Percentiles rank a stretch among this genome's conserved stretches.
phyloP scores from a whole-genome alignment of 2,329 filamentous ascomycete species.

The Aspergillus nomiae region DNA sequence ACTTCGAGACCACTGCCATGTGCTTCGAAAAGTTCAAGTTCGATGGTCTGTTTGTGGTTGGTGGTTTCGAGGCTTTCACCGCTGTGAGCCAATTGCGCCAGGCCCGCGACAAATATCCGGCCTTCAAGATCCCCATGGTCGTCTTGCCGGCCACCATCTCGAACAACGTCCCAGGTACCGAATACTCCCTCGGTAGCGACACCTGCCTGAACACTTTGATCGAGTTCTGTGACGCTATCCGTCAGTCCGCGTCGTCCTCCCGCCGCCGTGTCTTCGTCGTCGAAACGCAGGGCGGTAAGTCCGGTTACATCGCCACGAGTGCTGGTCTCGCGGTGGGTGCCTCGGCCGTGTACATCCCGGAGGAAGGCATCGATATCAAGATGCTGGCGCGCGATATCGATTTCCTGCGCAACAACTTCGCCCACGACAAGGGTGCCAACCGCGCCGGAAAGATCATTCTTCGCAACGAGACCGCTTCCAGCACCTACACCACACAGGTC shows the following conservation, averaged over 20 bases:
- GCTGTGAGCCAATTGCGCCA: slow-evolving; percentile 82
- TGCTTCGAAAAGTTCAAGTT: slow-evolving; percentile 85
- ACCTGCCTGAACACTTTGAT: slow-evolving; percentile 95
- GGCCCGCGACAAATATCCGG: slow-evolving; percentile 74
- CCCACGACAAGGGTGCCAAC: slow-evolving; percentile 80
- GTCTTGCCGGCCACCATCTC: slow-evolving; percentile 94
- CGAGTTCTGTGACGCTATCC: slow-evolving; percentile 93
- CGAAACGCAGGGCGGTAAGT: slow-evolving; percentile 82
- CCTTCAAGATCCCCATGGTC: slow-evolving; percentile 88
- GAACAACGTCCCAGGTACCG: slow-evolving; percentile 96
- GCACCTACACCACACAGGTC: slow-evolving; percentile 86
- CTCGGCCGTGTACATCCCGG: slow-evolving; percentile 90
- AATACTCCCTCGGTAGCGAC: slow-evolving; percentile 94
- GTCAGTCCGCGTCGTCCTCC: slow-evolving; percentile 91
- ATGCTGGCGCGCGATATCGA: slow-evolving; percentile 91
- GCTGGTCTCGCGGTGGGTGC: slow-evolving; percentile 90
- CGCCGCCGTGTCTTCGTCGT: slow-evolving; percentile 94
- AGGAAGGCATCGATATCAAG: slow-evolving; percentile 90
- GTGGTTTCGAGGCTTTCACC: slow-evolving; percentile 94
- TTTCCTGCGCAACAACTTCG: slow-evolving; percentile 83
- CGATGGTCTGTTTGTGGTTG: slow-evolving; percentile 85
- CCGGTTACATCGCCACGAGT: slow-evolving; percentile 63
- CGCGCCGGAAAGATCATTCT: slow-evolving; percentile 91
- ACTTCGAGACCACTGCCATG: slow-evolving; percentile 77
- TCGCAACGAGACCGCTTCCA: slow-evolving; percentile 92